These are phyloP conservation scores for Chaetomiaceae sp. DNA, from an alignment of 2,329 filamentous ascomycete genomes.

Conservation along the genomic window DNA sequence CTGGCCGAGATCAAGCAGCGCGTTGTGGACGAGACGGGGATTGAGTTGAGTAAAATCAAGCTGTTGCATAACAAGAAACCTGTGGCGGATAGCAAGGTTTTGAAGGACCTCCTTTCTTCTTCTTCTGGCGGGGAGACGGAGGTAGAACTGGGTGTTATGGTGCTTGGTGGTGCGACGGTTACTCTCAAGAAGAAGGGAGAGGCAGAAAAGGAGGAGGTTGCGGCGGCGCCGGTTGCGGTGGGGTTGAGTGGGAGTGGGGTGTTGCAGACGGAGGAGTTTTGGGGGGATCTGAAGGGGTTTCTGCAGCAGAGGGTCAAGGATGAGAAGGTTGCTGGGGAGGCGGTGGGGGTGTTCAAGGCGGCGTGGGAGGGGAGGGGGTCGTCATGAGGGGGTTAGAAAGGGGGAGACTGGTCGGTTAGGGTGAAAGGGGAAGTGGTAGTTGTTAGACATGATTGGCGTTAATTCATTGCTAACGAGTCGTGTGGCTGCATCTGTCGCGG, in stretches of 20 bases:
- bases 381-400: not conserved
- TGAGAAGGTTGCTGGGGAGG: constrained; percentile 57
- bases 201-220: constrained; percentile 8
- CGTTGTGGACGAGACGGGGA: constrained; percentile 59
- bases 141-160: constrained; percentile 82
- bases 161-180: constrained; percentile 63
- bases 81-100: constrained; percentile 67
- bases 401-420: not conserved
- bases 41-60: constrained; percentile 76
- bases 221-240: constrained; percentile 43
- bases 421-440: not conserved
- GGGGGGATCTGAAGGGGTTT: constrained; percentile 79
- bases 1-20: constrained; percentile 73
- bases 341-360: constrained; percentile 63
- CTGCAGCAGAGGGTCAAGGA: constrained; percentile 75
- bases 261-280: constrained; percentile 71
- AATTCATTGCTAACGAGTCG: not conserved
- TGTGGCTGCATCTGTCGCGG: not conserved
- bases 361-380: constrained; percentile 57
- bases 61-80: constrained; percentile 86
- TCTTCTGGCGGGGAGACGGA: constrained; percentile 38
- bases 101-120: constrained; percentile 61
- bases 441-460: not conserved
- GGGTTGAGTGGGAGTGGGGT: constrained; percentile 55
- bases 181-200: constrained; percentile 27